Base-by-base conservation (phyloP, 2,329 filamentous ascomycete species). In the Pseudogymnoascus sp. region DNA sequence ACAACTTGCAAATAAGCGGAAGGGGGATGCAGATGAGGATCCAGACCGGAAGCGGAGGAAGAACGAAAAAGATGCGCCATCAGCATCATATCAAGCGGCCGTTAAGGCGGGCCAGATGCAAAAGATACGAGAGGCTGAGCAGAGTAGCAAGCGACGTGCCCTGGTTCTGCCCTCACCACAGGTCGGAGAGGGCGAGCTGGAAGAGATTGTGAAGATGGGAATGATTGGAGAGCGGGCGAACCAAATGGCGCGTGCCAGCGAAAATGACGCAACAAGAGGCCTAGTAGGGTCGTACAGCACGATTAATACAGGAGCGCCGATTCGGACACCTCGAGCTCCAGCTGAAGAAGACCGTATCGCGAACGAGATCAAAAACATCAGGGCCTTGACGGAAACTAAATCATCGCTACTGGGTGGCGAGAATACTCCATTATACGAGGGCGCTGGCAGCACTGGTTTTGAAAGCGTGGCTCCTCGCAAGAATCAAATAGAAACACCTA, bases 181-280 rank as follows among this genome's bases (percentile, higher is more conserved):
- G 75, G 91, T 99, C 68, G 87, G 90, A 73, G 94, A 99, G 70
- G 83, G 85, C 44, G 94, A 99, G 75, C 79, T 99, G 63, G 94
- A 99, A 71, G 92, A 97, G 67, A 97, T 99, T 70, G 91, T 99
- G 66, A 99, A 99, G 79, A 96, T 97, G 92, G 93, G 94, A 47
- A 89, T 96, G 83, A 84, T 92, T 63, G 94, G 93, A 37, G 92
- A 97, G 71, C 86, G 88, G 59, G 94, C 94, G 44, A 92, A 86
- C 69, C 78, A 81, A 65, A 79, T 89, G 72, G 90, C 90, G 4
- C 84, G 84, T 47, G 85, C 86, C 60, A 89, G 89, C 72, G 91
- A 96, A 63, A 95, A 92, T 66, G 85, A 91, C 71, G 85, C 90
- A 60, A 96, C 92, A 0, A 85, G 89, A 66, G 92, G 92, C 4